A percentile compares a stretch with the other conserved stretches of the same genome.
Conservation (phyloP, 2,329 filamentous ascomycete genomes). For the Xylariomycetidae sp. region DNA sequence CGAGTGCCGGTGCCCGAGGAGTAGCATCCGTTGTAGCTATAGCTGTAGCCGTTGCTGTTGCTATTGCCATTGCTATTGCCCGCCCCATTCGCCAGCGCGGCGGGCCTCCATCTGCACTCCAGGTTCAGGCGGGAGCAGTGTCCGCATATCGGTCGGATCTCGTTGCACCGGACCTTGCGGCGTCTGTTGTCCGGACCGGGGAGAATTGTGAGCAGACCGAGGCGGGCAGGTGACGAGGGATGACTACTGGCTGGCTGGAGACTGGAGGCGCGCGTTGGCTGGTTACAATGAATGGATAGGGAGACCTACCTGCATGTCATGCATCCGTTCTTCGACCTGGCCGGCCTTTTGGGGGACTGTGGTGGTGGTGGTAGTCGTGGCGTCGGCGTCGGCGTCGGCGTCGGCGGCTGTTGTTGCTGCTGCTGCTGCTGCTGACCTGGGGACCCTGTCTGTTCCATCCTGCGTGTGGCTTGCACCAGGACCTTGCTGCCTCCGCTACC, state of each 20-base stretch:
- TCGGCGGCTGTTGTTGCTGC: conserved; percentile 1
- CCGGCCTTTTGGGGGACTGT: conserved; percentile 5
- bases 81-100: conserved; percentile 12
- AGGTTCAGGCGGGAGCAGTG: conserved; percentile 49
- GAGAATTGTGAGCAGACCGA: no score
- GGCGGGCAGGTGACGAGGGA: no score
- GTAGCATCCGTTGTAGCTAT: no score
- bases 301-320: conserved; percentile 39
- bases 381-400: no score
- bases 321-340: conserved; percentile 35
- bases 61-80: no score
- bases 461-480: no score
- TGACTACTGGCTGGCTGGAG: neutral
- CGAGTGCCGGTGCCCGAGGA: conserved; percentile 1
- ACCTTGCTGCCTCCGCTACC: no score
- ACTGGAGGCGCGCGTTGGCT: neutral
- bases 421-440: neutral
- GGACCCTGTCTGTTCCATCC: neutral
- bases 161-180: conserved; percentile 50
- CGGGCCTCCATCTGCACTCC: conserved; percentile 43
- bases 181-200: conserved; percentile 26
- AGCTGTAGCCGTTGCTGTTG: no score
- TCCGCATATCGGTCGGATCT: conserved; percentile 44
- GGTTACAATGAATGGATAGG: conserved; percentile 1
- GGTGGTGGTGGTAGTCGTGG: neutral